These are phyloP conservation scores for Solanum clarkiae DNA, from an alignment of 257 asterid species.

Conservation along the genomic window DNA sequence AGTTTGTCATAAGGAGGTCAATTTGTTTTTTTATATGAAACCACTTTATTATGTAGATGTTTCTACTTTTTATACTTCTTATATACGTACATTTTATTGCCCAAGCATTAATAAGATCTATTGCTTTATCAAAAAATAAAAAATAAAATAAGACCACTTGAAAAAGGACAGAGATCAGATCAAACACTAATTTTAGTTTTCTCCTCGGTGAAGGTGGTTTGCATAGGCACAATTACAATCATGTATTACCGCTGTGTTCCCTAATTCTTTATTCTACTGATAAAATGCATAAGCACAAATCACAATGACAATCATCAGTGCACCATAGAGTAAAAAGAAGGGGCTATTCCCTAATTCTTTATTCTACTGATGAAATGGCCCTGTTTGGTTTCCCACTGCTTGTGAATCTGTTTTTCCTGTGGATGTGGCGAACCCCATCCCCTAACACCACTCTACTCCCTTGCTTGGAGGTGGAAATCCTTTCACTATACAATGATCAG, in stretches of 20 bases:
- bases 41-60: background rate
- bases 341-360: background rate
- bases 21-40: background rate
- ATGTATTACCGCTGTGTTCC: background rate
- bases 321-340: background rate
- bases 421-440: background rate
- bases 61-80: background rate
- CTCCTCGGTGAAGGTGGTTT: background rate
- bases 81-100: background rate
- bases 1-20: background rate
- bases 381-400: background rate
- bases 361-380: background rate
- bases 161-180: background rate
- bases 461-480: background rate
- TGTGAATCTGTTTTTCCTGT: background rate
- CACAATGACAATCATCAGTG: background rate
- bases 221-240: background rate
- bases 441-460: background rate
- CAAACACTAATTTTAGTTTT: background rate
- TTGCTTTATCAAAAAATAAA: background rate
- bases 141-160: background rate
- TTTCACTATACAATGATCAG: background rate
- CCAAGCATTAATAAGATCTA: background rate
- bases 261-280: background rate
- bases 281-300: background rate